Base-by-base conservation (phyloP, 352 stramenopile genomes). In the Globisporangium spiculum region DNA sequence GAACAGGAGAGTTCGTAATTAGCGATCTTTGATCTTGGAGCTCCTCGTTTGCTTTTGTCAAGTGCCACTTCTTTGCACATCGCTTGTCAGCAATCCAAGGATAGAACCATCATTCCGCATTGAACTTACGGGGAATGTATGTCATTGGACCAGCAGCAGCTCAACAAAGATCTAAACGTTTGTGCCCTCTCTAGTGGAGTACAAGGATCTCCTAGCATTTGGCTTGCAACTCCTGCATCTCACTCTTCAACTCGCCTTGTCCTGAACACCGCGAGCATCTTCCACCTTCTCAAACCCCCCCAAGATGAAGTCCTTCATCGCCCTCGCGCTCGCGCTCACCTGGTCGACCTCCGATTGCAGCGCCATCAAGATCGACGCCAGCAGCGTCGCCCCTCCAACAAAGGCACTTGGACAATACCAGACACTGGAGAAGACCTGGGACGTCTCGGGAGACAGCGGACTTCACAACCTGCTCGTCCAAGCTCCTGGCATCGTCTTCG, bases 391-490 rank as follows among this genome's bases (percentile, higher is more conserved):
- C 14, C 38, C 38, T 48, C 38, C 38, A n/a, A 3, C 3, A 0
- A 44, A 44, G 0, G 36, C 12, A 12, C 48, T 24, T n/a, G 48
- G 48, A 16, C 4, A 24, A 14, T 32, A 52, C 22, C 58, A 63
- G 24, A 54, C 58, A 1, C 41, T 63, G 12, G 41, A 54, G 30
- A 63, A 63, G 58, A 63, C 34, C 14, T 63, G 58, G 58, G 48
- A 4, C 5, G 12, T 63, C 30, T 24, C 58, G 24, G 34, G 58
- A 20, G 20, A 14, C 16, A 53, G 22, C 10, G 34, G n/a, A 53
- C 30, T 63, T 20, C 58, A 26, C n/a, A 53, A 30, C 10, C 58
- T 63, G n/a, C 58, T 53, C 3, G 34, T 63, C 18, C 58, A 53
- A 8, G n/a, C 20, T 12, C 58, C 58, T 32, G 58, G 58, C 12